Evolutionary conservation across 345 rosid species (phyloP), one percentile per base, ranked within the genome.

Genomic region (Streptanthus diversifolius): DNA sequence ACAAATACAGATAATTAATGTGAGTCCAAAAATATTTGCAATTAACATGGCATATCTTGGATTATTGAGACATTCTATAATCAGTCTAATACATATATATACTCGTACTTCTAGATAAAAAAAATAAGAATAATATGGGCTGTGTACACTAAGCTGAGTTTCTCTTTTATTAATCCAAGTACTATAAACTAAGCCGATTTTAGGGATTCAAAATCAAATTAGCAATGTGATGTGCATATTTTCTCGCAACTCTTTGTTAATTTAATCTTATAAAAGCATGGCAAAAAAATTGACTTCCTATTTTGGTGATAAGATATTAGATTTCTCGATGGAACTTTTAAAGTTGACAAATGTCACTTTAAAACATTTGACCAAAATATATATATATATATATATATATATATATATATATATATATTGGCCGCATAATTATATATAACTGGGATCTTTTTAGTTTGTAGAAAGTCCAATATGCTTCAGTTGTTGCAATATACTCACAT

Each of bases 321-420:
- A 61, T 54, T 41, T 68, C 70, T 67, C 5, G 40, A 75, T 29
- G 22, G 39, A 62, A 43, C 70, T 68, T 75, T 75, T 53, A 61
- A 14, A 75, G 70, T 68, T 68, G 79, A 61, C 74, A 61, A 53
- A 75, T 47, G 64, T 61, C 65, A 62, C 58, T 68, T 61, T 33
- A n/a, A 62, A 62, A 62, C 51, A 44, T 68, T 75, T 75, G 79
- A 75, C 79, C 70, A 22, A 40, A 15, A 73, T 19, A 36, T 30
- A 39, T 36, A 40, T 45, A 57, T 18, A n/a, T n/a, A n/a, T n/a
- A n/a, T n/a, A n/a, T n/a, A n/a, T n/a, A n/a, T n/a, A n/a, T n/a
- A n/a, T n/a, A n/a, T n/a, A n/a, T n/a, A n/a, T n/a, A 73, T 19
- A 36, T 30, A 39, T 36, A 40, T 45, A 57, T 18, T 57, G 59